Conservation (phyloP, 1,139 yeast species). For the Taphrina wiesneri region DNA sequence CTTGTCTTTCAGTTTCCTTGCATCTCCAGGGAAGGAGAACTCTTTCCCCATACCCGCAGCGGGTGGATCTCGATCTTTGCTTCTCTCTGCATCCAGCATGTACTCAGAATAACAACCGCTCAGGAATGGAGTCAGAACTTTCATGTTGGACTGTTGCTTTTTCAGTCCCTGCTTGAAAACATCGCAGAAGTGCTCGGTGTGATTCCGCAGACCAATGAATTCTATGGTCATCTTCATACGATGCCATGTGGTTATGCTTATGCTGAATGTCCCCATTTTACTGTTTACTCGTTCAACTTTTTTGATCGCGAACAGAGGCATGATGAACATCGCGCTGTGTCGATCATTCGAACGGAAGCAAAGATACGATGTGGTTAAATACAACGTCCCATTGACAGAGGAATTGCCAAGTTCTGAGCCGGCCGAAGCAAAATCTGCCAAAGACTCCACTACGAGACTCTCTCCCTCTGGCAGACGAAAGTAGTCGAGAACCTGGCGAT, state of each 20-base stretch:
- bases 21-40: slow-evolving; percentile 78
- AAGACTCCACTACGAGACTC: slow-evolving; percentile 14
- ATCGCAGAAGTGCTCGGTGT: slow-evolving; percentile 78
- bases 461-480: slow-evolving; percentile 28
- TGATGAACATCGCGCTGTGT: slow-evolving; percentile 63
- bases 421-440: slow-evolving; percentile 7
- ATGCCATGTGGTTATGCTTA: slow-evolving; percentile 69
- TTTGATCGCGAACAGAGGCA: slow-evolving; percentile 76
- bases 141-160: slow-evolving; percentile 64
- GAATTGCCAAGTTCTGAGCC: slow-evolving; percentile 5
- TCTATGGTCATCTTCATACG: slow-evolving; percentile 65
- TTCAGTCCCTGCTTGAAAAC: slow-evolving; percentile 62
- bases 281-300: slow-evolving; percentile 85
- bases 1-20: slow-evolving; percentile 69
- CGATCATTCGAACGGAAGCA: slow-evolving; percentile 73
- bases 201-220: slow-evolving; percentile 74
- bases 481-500: slow-evolving; percentile 20
- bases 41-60: slow-evolving; percentile 78
- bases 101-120: slow-evolving; percentile 83
- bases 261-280: slow-evolving; percentile 73
- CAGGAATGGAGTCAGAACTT: slow-evolving; percentile 62
- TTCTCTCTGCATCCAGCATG: slow-evolving; percentile 42
- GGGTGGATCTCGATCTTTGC: slow-evolving; percentile 57
- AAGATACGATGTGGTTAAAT: slow-evolving; percentile 52
- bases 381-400: slow-evolving; percentile 13